Conservation (phyloP, 1,284 basidiomycete species). For the Pseudozyma pruni region DNA sequence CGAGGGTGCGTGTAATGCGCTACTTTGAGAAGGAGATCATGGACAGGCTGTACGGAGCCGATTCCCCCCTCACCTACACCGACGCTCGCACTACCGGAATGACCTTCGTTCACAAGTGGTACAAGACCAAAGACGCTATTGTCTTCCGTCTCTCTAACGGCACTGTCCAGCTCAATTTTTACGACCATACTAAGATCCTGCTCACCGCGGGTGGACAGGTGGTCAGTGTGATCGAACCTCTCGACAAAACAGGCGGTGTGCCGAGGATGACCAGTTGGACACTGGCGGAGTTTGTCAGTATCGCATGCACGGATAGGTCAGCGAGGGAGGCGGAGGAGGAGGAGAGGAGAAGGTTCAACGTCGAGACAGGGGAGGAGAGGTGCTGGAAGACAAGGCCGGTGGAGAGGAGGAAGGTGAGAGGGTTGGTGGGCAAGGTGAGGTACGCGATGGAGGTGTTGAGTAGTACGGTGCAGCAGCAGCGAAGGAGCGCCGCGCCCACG, state of each 20-base stretch:
- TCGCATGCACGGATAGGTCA: slow-evolving; percentile 69
- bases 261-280: slow-evolving; percentile 81
- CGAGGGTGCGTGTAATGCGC: slow-evolving; percentile 58
- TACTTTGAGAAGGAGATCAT: slow-evolving; percentile 66
- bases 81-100: slow-evolving; percentile 80
- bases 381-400: slow-evolving; percentile 26
- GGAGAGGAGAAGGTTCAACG: slow-evolving; percentile 14
- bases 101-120: slow-evolving; percentile 94
- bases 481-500: slow-evolving; percentile 4
- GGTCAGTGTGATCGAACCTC: slow-evolving; percentile 78
- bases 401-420: slow-evolving; percentile 36
- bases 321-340: slow-evolving; percentile 40
- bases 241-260: slow-evolving; percentile 75
- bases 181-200: slow-evolving; percentile 95
- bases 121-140: slow-evolving; percentile 95
- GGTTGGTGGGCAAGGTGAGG: slow-evolving; percentile 33
- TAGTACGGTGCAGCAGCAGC: slow-evolving; percentile 25
- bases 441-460: slow-evolving; percentile 40
- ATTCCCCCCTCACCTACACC: slow-evolving; percentile 82
- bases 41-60: slow-evolving; percentile 64
- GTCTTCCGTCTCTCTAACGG: slow-evolving; percentile 96
- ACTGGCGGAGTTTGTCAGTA: slow-evolving; percentile 78
- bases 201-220: slow-evolving; percentile 81
- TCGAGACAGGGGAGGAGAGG: neutral
- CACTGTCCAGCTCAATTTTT: slow-evolving; percentile 97